Base-by-base conservation (phyloP, 1,284 basidiomycete species). In the Puccinia novopanici region DNA sequence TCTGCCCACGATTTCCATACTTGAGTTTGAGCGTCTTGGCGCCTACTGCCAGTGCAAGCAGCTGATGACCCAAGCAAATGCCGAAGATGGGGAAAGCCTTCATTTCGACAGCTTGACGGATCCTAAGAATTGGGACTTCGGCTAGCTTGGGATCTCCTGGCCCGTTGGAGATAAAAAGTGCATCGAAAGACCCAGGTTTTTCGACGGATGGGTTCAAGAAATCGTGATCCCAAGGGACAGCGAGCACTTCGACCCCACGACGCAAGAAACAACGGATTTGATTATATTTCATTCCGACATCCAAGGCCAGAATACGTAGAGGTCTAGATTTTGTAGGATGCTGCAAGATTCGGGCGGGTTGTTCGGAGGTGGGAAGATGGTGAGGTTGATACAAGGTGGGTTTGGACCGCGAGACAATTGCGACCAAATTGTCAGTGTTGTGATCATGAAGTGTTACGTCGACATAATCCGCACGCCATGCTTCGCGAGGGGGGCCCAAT, bases 241-340 rank as follows among this genome's bases (percentile, higher is more conserved):
- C 94, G 87, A 98, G 97, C 86, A 99, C 89, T 87, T 99, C 94
- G 74, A 98, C 90, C 76, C 97, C 96, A 68, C 97, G 92, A 76
- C 91, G 89, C 74, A 91, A 91, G 88, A 99, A 98, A 88, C 96
- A 99, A 67, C 97, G 91, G 84, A 99, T 96, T 87, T 99, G 97
- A 87, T 99, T 99, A 88, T 92, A 96, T 88, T 99, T 99, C 93
- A 99, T 98, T 61, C 97, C 97, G 77, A 99, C 95, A 86, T 99
- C 97, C 80, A 99, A 88, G 5, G 94, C 94, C 30, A 99, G 85
- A 71, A 99, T 90, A 82, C 97, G 92, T 54, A 99, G 86, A 0
- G 91, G 88, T 72, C 95, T 91, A 71, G 90, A 90, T 75, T 75
- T 75, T 2, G 91, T 91, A 1, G 94, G 93, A 86, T 99, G 94